Base-by-base conservation (phyloP, 208 protist genomes). In the Wallacemonas sp. region DNA sequence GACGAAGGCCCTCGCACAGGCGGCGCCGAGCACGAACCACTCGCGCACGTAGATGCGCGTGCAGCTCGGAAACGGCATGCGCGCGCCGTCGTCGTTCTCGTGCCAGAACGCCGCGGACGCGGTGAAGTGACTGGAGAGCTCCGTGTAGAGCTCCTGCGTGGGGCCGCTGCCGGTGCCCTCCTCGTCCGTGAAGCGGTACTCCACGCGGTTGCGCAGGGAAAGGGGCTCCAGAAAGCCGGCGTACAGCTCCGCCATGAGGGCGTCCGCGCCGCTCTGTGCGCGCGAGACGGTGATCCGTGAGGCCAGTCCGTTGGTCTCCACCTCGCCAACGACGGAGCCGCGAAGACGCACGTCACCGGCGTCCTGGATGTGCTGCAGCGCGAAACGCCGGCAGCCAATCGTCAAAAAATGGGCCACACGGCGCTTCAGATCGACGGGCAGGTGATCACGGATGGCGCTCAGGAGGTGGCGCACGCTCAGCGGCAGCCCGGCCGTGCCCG, bases 61-160 rank as follows among this genome's bases (percentile, higher is more conserved):
- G 44, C 68, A 39, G 11, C 55, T 89, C 14, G 91, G 91, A 68
- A 93, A 93, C 0, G 77, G 57, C 5, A 93, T 29, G 54, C 61
- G 61, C 7, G 31, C 29, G n/a, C 82, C 78, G 59, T 91, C 89
- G 59, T 91, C 81, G 5, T 45, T 76, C 20, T 65, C 26, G 57
- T 84, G 87, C 91, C 91, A 96, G 18, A 96, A 54, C 18, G 64
- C 55, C 36, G 16, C 42, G 44, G 72, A 54, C 0, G 36, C 39
- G n/a, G 63, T 64, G 65, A 87, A 87, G 41, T 76, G 59, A 0
- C 48, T 61, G 11, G 82, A 92, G 7, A 96, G 63, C 64, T 93
- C 84, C 8, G 86, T 72, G 75, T 96, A 96, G 18, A 96, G 65
- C 70, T 96, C 87, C 67, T 93, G 91, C 39, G 91, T 94, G 1